phyloP scores from a whole-genome alignment of 805 yeast species.

The Yueomyces sp. region DNA sequence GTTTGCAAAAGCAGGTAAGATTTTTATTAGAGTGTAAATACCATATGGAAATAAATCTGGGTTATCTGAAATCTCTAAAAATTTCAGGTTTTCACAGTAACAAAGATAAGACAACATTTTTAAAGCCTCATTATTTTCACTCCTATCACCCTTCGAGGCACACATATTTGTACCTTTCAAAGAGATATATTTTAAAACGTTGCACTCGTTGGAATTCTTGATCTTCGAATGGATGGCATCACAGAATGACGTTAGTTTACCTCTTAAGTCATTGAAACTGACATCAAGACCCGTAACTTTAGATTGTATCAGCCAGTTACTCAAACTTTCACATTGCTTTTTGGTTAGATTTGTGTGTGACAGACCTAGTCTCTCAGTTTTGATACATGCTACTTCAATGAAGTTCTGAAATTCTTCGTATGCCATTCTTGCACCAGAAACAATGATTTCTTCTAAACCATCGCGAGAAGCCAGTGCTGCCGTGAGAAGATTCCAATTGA shows the following conservation, averaged over 20 bases:
- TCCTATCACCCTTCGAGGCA: conserved; percentile 31
- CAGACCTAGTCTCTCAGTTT: conserved; percentile 56
- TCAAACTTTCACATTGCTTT: conserved; percentile 44
- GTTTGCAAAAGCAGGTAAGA: conserved; percentile 53
- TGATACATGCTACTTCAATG: conserved; percentile 43
- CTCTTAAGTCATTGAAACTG: conserved; percentile 61
- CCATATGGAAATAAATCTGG: conserved; percentile 55
- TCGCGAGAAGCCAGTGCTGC: conserved; percentile 64
- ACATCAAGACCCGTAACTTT: conserved; percentile 59
- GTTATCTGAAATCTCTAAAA: conserved; percentile 70
- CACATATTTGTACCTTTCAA: conserved; percentile 50
- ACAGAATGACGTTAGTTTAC: conserved; percentile 20
- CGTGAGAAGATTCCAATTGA: conserved; percentile 73
- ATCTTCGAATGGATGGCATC: conserved; percentile 13
- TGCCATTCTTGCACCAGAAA: conserved; percentile 69
- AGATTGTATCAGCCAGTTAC: conserved; percentile 40
- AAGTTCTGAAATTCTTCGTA: conserved; percentile 42
- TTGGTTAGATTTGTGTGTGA: conserved; percentile 60
- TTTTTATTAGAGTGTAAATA: conserved; percentile 37
- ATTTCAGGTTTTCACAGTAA: conserved; percentile 45
- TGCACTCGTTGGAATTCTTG: conserved; percentile 12
- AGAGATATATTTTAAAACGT: conserved; percentile 37
- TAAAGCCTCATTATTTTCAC: conserved; percentile 21
- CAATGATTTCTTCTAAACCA: conserved; percentile 66
- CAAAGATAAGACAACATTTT: conserved; percentile 36